Evolutionary conservation across 2,329 filamentous ascomycete genomes (phyloP).

Genomic region (Hymenoscyphus linearis): DNA sequence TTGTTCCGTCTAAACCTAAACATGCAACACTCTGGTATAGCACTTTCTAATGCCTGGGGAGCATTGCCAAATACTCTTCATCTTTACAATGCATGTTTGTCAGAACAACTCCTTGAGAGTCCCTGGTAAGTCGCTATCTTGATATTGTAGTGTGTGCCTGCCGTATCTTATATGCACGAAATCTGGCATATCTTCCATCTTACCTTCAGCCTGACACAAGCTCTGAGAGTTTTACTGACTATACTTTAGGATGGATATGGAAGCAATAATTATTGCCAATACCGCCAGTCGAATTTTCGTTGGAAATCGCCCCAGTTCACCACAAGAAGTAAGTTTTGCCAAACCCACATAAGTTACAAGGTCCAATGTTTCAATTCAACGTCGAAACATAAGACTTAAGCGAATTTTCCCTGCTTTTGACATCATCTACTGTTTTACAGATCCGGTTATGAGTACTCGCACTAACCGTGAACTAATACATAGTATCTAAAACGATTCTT

Average conservation of each 20-base stretch:
- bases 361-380: too few species aligned
- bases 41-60: slow-evolving; percentile 3
- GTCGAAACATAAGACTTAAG: too few species aligned
- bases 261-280: slow-evolving; percentile 1
- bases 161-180: too few species aligned
- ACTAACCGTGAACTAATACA: too few species aligned
- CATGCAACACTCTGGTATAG: neutral
- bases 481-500: slow-evolving; percentile 6
- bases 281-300: neutral
- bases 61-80: neutral
- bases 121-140: neutral
- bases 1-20: neutral
- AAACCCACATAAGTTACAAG: too few species aligned
- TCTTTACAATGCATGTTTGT: slow-evolving; percentile 6
- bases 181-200: too few species aligned
- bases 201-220: too few species aligned
- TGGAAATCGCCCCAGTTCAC: neutral
- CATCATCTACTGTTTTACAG: too few species aligned
- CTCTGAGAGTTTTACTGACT: neutral
- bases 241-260: neutral
- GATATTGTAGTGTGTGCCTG: too few species aligned
- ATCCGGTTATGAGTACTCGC: too few species aligned
- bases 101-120: neutral
- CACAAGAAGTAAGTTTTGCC: slow-evolving; percentile 1
- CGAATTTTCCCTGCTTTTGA: too few species aligned